Evolutionary conservation across 441 rosid genomes (phyloP).

Genomic region (Populus hybrid): DNA sequence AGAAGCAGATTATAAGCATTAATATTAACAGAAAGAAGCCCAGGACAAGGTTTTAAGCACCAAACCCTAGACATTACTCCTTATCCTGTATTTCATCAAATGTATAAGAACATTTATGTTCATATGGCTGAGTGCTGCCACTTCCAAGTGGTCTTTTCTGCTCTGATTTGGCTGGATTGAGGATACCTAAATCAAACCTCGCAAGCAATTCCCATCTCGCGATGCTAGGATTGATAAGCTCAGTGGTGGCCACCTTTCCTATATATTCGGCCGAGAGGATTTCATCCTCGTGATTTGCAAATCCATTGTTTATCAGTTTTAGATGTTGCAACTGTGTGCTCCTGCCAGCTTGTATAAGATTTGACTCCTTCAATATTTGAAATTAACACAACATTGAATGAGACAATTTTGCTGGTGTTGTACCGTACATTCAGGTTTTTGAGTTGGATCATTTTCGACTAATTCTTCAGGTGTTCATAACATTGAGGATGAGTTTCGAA

Average conservation of each 20-base stretch:
- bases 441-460: not conserved
- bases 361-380: not conserved
- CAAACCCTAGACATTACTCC: constrained; percentile 10
- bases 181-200: constrained; percentile 8
- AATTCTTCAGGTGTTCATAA: not conserved
- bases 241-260: not conserved
- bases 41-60: not conserved
- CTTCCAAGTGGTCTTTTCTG: not conserved
- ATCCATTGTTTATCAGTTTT: no score
- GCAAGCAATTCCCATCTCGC: constrained; percentile 13
- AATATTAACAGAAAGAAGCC: not conserved
- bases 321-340: no score
- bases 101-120: not conserved
- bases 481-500: not conserved
- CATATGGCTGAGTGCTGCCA: not conserved
- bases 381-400: not conserved
- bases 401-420: no score
- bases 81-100: constrained; percentile 14
- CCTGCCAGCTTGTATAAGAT: not conserved
- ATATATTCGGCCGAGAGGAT: not conserved
- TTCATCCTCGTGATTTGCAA: not conserved
- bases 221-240: not conserved
- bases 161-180: not conserved
- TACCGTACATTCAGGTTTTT: not conserved
- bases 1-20: not conserved